phyloP scores from a whole-genome alignment of 2,329 filamentous ascomycete species.

The Penicillium thymicola region DNA sequence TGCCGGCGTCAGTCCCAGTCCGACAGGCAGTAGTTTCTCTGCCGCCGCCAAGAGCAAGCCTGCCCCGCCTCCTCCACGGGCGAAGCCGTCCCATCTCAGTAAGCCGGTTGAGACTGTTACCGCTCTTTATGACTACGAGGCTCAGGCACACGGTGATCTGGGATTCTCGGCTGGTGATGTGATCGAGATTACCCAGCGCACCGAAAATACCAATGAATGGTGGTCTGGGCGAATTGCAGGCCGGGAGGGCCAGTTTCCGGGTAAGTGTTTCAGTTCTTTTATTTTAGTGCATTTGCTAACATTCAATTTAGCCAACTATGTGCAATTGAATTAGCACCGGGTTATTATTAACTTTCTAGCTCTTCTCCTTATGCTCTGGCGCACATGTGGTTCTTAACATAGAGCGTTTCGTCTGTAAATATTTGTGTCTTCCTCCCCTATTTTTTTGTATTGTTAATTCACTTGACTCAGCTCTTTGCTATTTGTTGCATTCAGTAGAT shows the following conservation, averaged over 20 bases:
- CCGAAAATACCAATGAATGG: constrained; percentile 95
- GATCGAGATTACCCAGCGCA: constrained; percentile 82
- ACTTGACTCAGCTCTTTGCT: neutral
- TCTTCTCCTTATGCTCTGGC: constrained; percentile 11
- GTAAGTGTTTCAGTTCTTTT: constrained; percentile 51
- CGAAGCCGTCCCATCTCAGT: constrained; percentile 74
- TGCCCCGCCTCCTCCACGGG: constrained; percentile 67
- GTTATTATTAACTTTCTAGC: neutral
- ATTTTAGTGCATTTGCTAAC: neutral
- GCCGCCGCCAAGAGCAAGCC: constrained; percentile 65
- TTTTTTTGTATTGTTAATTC: constrained; percentile 1
- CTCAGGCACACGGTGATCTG: constrained; percentile 89
- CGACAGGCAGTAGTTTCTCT: constrained; percentile 44
- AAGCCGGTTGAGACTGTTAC: constrained; percentile 74
- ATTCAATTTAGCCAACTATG: constrained; percentile 35
- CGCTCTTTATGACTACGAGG: constrained; percentile 93
- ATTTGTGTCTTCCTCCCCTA: constrained; percentile 2
- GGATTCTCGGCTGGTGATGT: constrained; percentile 84
- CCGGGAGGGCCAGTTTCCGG: constrained; percentile 88
- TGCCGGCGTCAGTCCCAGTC: constrained; percentile 34
- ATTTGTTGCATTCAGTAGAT: neutral
- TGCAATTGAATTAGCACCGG: constrained; percentile 30
- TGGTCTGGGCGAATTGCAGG: constrained; percentile 82
- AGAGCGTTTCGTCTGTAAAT: constrained; percentile 28
- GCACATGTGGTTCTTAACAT: constrained; percentile 22